Base-by-base conservation (phyloP, 2,329 filamentous ascomycete species). In the Penicillium italicum region DNA sequence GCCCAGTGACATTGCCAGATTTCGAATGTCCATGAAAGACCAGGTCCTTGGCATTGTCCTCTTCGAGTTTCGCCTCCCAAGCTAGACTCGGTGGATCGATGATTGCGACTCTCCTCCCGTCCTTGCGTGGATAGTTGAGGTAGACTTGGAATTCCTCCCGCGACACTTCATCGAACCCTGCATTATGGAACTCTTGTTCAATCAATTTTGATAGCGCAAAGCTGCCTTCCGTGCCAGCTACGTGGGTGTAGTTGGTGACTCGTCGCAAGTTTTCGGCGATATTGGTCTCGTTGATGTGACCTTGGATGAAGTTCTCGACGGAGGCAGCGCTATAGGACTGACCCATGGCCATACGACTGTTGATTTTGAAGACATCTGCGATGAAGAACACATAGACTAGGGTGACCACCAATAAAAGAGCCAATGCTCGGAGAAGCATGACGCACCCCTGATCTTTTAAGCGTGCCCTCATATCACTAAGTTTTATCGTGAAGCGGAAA, bases 201-300 rank as follows among this genome's bases (percentile, higher is more conserved):
- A 97, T 85, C 78, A 92, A 95, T 76, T 90, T 83, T 8, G 90
- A 93, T 52, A 96, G 80, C 43, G 88, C 89, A 66, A 88, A 91
- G 75, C 95, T 93, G 45, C 94, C 94, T 76, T 96, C 88, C 3
- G 91, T 96, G n/a, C 94, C 94, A 2, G 91, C 94, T 59, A 97
- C 81, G 73, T 97, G 94, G 59, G 94, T 89, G 70, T 90, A 96
- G 53, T 83, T 83, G 5, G 91, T 93, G 60, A 93, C 85, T 68
- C 92, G 88, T 66, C 83, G 79, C 57, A 96, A 76, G 55, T 89
- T 89, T 38, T 89, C 86, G 60, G 85, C 82, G 70, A 94, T 88
- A 48, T 82, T 80, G 56, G 80, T 80, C 52, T 84, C 79, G 67
- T 95, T 87, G 62, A 96, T 83, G 64, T 85, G 85, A 46, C 81